These are phyloP conservation scores for Orychophragmus violaceus DNA, from an alignment of 345 rosid genomes.

Conservation along the genomic window DNA sequence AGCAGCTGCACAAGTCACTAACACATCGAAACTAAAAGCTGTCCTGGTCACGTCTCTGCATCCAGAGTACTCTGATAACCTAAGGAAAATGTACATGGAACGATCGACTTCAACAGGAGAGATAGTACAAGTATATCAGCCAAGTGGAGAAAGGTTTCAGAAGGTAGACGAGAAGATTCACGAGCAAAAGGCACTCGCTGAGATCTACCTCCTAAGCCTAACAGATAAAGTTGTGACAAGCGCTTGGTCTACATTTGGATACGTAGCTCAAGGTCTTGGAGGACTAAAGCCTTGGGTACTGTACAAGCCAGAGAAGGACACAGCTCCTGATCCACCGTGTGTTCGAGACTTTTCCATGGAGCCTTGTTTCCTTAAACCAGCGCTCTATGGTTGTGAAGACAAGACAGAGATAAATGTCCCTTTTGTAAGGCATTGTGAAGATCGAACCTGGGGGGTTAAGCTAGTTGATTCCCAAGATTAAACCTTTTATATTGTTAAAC, in stretches of 20 bases:
- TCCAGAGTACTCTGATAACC: constrained; percentile 37
- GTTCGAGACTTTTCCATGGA: constrained; percentile 24
- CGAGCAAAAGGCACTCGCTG: constrained; percentile 32
- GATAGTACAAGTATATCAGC: too few species aligned
- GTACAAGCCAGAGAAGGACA: not conserved
- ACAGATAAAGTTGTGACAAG: constrained; percentile 31
- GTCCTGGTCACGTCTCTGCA: constrained; percentile 46
- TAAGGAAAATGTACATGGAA: constrained; percentile 40
- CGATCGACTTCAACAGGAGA: too few species aligned
- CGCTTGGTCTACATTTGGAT: constrained; percentile 34
- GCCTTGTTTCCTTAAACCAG: too few species aligned
- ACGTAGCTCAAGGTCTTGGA: constrained; percentile 29
- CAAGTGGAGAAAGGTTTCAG: too few species aligned
- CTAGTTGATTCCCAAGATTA: too few species aligned
- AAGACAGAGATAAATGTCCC: constrained; percentile 15
- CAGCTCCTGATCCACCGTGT: constrained; percentile 30
- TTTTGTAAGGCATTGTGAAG: constrained; percentile 36
- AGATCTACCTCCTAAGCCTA: constrained; percentile 34
- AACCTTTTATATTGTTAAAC: too few species aligned
- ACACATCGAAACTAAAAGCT: constrained; percentile 39
- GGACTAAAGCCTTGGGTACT: constrained; percentile 33
- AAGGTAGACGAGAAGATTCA: constrained; percentile 19
- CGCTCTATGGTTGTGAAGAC: constrained; percentile 3
- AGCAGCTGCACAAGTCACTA: constrained; percentile 40
- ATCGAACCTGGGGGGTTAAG: constrained; percentile 32